Percentiles rank a stretch among this genome's conserved stretches.
Conservation (phyloP, 2,329 filamentous ascomycete species). For the Ophiostoma tasmaniense region DNA sequence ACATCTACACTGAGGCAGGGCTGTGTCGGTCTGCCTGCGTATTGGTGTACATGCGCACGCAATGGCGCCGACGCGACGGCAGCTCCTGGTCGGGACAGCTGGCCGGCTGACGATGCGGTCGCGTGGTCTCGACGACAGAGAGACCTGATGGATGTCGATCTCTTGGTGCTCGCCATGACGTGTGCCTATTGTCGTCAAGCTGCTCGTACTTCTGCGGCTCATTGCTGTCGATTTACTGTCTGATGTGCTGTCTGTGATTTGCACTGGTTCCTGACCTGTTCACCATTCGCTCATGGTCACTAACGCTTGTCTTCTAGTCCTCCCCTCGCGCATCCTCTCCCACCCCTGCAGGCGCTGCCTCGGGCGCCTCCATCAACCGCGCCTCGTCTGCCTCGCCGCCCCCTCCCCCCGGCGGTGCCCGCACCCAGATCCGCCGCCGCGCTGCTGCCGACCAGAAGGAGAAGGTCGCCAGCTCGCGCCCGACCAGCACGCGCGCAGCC, state of each 20-base stretch:
- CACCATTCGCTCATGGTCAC: neutral
- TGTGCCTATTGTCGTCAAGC: neutral
- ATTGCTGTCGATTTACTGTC: neutral
- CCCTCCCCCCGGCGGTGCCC: constrained; percentile 83
- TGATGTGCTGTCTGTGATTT: no score
- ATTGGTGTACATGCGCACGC: neutral
- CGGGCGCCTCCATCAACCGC: constrained; percentile 63
- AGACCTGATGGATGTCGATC: neutral
- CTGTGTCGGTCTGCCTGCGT: neutral
- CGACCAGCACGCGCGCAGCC: constrained; percentile 83
- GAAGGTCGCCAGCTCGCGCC: constrained; percentile 87
- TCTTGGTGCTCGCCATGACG: no score
- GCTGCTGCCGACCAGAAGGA: constrained; percentile 96
- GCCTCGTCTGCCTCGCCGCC: constrained; percentile 76
- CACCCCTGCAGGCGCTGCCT: constrained; percentile 46
- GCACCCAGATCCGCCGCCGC: constrained; percentile 89
- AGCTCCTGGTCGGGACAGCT: neutral
- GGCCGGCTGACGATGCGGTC: neutral
- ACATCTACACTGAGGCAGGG: neutral
- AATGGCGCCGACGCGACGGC: neutral
- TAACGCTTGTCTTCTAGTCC: constrained; percentile 38
- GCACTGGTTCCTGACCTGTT: no score
- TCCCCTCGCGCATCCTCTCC: constrained; percentile 50
- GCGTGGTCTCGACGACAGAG: neutral
- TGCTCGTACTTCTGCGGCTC: neutral